phyloP scores from a whole-genome alignment of 2,329 filamentous ascomycete species.

The Blastomyces emzantsi region DNA sequence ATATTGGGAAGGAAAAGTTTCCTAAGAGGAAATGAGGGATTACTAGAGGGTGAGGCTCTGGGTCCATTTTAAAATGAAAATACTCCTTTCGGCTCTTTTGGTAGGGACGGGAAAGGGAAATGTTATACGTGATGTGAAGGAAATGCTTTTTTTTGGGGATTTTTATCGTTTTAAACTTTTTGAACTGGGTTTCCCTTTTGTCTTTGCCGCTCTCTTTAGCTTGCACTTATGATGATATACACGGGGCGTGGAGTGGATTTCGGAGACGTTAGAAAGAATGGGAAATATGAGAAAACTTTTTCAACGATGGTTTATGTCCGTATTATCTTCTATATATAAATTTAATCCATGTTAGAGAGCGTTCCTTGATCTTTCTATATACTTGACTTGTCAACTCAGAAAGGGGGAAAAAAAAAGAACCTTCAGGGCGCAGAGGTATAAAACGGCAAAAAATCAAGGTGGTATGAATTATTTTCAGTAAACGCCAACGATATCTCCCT shows the following conservation, averaged over 20 bases:
- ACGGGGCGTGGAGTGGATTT: background rate
- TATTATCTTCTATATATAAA: background rate
- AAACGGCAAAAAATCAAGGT: background rate
- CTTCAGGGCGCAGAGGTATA: background rate
- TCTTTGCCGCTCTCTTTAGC: background rate
- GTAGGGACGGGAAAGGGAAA: background rate
- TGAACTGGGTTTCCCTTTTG: background rate
- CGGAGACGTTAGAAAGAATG: background rate
- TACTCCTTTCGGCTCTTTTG: background rate
- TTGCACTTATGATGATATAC: constrained; percentile 1
- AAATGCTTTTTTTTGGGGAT: background rate
- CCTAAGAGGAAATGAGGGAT: constrained; percentile 58
- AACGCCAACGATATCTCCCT: background rate
- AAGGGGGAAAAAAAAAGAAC: background rate
- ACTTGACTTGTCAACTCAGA: background rate
- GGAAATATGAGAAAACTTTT: background rate
- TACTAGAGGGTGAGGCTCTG: constrained; percentile 7
- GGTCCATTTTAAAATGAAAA: background rate
- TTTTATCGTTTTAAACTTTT: background rate
- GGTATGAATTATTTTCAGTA: background rate
- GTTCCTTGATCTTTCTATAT: background rate
- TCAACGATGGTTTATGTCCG: background rate
- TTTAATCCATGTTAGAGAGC: background rate
- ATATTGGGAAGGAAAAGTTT: constrained; percentile 79
- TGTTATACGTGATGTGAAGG: background rate